Evolutionary conservation across 208 protist genomes (phyloP).

Genomic region (Sergeia podlipaevii): DNA sequence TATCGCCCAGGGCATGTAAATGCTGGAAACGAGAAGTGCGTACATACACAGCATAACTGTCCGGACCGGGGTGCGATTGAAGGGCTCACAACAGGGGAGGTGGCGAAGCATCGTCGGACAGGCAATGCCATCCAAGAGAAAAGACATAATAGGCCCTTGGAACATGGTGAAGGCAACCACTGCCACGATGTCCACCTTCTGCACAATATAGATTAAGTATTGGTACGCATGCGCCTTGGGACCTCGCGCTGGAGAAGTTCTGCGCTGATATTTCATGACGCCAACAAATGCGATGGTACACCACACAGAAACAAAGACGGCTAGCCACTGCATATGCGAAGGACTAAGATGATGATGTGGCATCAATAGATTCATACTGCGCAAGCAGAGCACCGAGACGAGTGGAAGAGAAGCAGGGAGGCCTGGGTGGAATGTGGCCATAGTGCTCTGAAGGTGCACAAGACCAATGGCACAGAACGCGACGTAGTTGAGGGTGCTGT

Average conservation of each 20-base stretch:
- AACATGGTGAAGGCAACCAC: constrained; percentile 43
- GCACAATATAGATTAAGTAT: constrained; percentile 29
- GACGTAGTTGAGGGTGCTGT: constrained; percentile 58
- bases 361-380: constrained; percentile 55
- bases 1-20: constrained; percentile 36
- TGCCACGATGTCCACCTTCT: constrained; percentile 26
- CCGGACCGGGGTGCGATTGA: constrained; percentile 13
- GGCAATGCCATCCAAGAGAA: constrained; percentile 52
- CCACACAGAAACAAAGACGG: constrained; percentile 1
- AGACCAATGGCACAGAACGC: constrained; percentile 40
- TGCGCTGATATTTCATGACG: not conserved
- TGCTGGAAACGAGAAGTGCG: constrained; percentile 22
- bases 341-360: constrained; percentile 25
- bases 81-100: constrained; percentile 36
- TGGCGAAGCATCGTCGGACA: constrained; percentile 59
- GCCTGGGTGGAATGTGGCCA: constrained; percentile 55
- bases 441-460: constrained; percentile 32
- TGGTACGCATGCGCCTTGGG: too few relatives aligned
- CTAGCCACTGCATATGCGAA: constrained; percentile 5
- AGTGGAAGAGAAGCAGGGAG: constrained; percentile 49
- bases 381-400: constrained; percentile 31
- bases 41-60: constrained; percentile 20
- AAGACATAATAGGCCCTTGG: constrained; percentile 30
- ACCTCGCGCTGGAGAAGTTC: too few relatives aligned
- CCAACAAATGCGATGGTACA: constrained; percentile 1